Evolutionary conservation across 2,329 filamentous ascomycete species (phyloP).

Genomic region (Cordyceps militaris): DNA sequence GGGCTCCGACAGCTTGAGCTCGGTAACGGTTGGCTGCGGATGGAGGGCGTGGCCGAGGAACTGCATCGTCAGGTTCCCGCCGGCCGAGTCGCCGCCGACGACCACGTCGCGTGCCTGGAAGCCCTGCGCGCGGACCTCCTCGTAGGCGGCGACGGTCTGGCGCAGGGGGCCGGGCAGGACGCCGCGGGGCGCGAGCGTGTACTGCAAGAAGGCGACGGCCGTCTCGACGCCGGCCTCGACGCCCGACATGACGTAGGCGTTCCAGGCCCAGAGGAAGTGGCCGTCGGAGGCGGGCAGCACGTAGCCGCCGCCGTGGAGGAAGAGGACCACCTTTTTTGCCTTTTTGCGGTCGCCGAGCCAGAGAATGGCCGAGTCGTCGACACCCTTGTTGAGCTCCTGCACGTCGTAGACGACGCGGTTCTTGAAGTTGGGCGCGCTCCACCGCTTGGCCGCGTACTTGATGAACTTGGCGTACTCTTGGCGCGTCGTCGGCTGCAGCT

Average conservation of each 20-base stretch:
- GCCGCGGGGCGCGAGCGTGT: slow-evolving; percentile 25
- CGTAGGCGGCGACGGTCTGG: slow-evolving; percentile 26
- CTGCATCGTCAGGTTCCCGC: slow-evolving; percentile 26
- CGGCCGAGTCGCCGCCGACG: slow-evolving; percentile 28
- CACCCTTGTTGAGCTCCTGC: slow-evolving; percentile 15
- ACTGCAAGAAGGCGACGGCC: slow-evolving; percentile 28
- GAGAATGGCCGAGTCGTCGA: slow-evolving; percentile 17
- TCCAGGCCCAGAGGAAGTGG: slow-evolving; percentile 24
- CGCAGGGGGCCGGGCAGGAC: slow-evolving; percentile 26
- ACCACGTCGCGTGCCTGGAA: slow-evolving; percentile 25
- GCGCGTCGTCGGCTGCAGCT: slow-evolving; percentile 16
- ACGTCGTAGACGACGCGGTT: slow-evolving; percentile 16
- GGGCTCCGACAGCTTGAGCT: slow-evolving; percentile 18
- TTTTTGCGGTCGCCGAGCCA: slow-evolving; percentile 23
- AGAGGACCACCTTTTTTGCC: slow-evolving; percentile 24
- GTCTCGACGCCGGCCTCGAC: slow-evolving; percentile 19
- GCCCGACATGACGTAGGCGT: slow-evolving; percentile 19
- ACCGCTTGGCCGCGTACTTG: slow-evolving; percentile 15
- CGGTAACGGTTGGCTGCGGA: slow-evolving; percentile 17
- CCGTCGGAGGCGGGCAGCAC: slow-evolving; percentile 17
- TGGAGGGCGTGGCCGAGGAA: slow-evolving; percentile 25
- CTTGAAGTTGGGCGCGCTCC: slow-evolving; percentile 11
- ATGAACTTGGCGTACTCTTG: slow-evolving; percentile 20
- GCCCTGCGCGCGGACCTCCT: slow-evolving; percentile 24
- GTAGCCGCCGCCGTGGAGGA: slow-evolving; percentile 25